phyloP scores from a whole-genome alignment of 2,329 filamentous ascomycete species.

The Pyricularia pennisetigena region DNA sequence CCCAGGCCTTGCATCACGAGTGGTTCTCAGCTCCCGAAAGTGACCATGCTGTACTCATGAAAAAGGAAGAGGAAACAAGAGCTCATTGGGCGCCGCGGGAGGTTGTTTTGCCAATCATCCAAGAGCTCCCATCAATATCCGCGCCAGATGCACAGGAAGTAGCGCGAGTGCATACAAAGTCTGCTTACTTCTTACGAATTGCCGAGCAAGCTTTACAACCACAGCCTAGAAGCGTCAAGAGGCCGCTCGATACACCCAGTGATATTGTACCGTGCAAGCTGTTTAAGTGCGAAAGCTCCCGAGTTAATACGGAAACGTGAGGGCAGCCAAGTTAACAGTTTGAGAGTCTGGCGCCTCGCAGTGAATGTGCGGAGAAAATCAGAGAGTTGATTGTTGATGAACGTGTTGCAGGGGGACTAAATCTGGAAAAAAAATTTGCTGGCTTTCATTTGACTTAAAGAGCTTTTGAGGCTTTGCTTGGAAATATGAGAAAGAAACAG shows the following conservation, averaged over 20 bases:
- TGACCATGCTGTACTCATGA: background rate
- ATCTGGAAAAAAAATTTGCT: background rate
- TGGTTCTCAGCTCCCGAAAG: background rate
- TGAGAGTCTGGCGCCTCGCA: background rate
- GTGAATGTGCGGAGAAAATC: too few relatives aligned
- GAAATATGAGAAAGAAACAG: background rate
- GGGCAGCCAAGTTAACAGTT: background rate
- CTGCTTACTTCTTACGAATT: background rate
- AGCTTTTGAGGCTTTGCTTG: background rate
- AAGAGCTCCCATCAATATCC: background rate
- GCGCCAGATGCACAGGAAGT: background rate
- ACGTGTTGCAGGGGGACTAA: background rate
- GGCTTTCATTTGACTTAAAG: background rate
- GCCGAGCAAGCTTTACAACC: background rate
- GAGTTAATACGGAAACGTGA: background rate
- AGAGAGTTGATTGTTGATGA: background rate
- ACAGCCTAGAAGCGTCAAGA: background rate
- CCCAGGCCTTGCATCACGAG: background rate
- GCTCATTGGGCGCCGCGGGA: background rate
- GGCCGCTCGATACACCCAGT: background rate
- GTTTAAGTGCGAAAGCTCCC: background rate
- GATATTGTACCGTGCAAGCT: background rate
- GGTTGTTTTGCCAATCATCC: background rate
- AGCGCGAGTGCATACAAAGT: background rate
- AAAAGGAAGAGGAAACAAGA: background rate